Base-by-base conservation (phyloP, 164 flowering plant species). In the Tinospora cordifolia region DNA sequence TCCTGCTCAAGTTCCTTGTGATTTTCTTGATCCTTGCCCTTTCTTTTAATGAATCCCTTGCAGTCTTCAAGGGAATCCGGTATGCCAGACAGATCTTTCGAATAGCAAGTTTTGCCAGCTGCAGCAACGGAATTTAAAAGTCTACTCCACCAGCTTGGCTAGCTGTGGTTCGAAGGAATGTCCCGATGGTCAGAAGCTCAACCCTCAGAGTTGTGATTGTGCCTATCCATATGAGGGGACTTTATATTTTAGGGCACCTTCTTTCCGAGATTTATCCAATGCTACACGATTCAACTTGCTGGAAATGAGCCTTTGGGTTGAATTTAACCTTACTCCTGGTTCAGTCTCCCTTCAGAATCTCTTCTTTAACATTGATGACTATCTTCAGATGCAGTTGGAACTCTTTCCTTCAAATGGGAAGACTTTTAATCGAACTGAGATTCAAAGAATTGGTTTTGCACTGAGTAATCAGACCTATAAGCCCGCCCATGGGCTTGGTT, bases 141-240 rank as follows among this genome's bases (percentile, higher is more conserved):
- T 90, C 2, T 91, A 94, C 62, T 82, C 97, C 10, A 91, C 96
- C 62, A 84, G 85, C 79, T 69, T 86, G 44, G 87, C 90, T 17
- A 82, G 75, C 40, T 92, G 99, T 78, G 85, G 80, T 65, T 69
- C 75, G 49, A 80, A 72, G 78, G 25, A 69, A 1, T 88, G 97
- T 70, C 69, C 85, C n/a, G 2, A 65, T 8, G 87, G 79, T 65
- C 84, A 84, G 78, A 85, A 76, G 71, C 80, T 83, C 63, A 88
- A 75, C 72, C 98, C 98, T 69, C 92, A 88, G 78, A 88, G 90
- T 74, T 93, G 98, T 70, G 83, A 79, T 8, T 94, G 98, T 76
- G 85, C 89, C 13, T 86, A 84, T 78, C 95, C 98, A 69, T 94
- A 84, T 69, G 80, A 82, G 71, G 97, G 98, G 59, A 88, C 85